phyloP scores from a whole-genome alignment of 495 filamentous ascomycete genomes.

The Lasiosphaeria miniovina region DNA sequence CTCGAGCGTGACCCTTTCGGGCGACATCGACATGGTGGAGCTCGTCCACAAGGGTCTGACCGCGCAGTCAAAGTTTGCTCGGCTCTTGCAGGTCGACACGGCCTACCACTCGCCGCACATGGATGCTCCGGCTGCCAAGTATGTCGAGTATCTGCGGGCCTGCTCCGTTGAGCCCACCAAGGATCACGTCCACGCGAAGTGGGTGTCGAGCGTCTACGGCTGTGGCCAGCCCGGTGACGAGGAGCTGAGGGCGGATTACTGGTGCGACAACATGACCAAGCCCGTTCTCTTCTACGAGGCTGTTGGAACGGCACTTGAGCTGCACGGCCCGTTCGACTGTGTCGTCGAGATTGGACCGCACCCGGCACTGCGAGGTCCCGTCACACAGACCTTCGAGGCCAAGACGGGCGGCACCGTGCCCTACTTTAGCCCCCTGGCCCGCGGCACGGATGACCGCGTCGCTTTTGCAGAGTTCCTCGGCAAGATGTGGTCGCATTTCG shows the following conservation, averaged over 20 bases:
- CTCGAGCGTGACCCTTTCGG: slow-evolving; percentile 40
- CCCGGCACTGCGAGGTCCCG: slow-evolving; percentile 49
- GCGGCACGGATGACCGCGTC: slow-evolving; percentile 36
- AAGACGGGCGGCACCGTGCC: slow-evolving; percentile 24
- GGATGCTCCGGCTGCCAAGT: slow-evolving; percentile 38
- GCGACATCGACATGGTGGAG: slow-evolving; percentile 39
- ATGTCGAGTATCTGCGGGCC: slow-evolving; percentile 31
- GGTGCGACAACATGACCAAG: slow-evolving; percentile 57
- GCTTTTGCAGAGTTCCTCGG: slow-evolving; percentile 48
- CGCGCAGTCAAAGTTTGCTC: slow-evolving; percentile 35
- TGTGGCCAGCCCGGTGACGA: slow-evolving; percentile 14
- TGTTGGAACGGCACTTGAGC: slow-evolving; percentile 35
- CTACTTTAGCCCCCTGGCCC: slow-evolving; percentile 40
- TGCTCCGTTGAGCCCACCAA: slow-evolving; percentile 24
- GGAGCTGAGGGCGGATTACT: slow-evolving; percentile 45
- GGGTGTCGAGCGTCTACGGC: slow-evolving; percentile 43
- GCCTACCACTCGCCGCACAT: slow-evolving; percentile 67
- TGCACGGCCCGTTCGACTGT: slow-evolving; percentile 38
- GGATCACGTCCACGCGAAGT: slow-evolving; percentile 25
- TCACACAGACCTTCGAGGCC: slow-evolving; percentile 39
- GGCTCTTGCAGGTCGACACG: slow-evolving; percentile 44
- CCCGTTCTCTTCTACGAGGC: slow-evolving; percentile 58
- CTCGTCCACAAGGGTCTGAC: slow-evolving; percentile 32
- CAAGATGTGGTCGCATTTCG: slow-evolving; percentile 47
- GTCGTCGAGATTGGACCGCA: slow-evolving; percentile 59